Base-by-base conservation (phyloP, 2,329 filamentous ascomycete species). In the Calonectria leucothoes region DNA sequence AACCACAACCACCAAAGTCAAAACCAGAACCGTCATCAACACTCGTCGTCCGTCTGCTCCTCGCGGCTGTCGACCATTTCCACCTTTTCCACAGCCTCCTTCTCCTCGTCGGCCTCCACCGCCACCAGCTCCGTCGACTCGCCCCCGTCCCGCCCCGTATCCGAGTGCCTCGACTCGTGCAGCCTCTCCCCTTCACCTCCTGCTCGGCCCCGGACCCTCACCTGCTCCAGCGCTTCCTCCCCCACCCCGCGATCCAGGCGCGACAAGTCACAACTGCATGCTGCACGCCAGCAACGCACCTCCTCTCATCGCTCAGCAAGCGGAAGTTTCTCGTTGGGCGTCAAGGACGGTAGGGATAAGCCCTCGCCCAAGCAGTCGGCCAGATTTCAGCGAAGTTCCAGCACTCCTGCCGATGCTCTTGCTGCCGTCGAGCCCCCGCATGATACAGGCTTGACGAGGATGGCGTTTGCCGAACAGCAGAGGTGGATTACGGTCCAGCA, bases 401-500 rank as follows among this genome's bases (percentile, higher is more conserved):
- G 79, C 69, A 82, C 81, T 78, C 81, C 85, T 78, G 83, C 84
- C 71, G 85, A 86, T 82, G 84, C 85, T 76, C 85, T 88, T 77
- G 83, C 85, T 79, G 84, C 86, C 76, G 80, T 86, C 78, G 86
- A 88, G 81, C 85, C 87, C 78, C 83, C 85, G 81, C 87, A 88
- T 84, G 88, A 90, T 77, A 86, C 86, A 79, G 86, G 84, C 76
- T 83, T 88, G 76, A 85, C 85, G 81, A 92, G 87, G 84, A 93
- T 93, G 91, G 91, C 90, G 71, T 91, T 88, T 83, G 86, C 89
- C 77, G 90, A 92, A 83, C 90, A 93, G 85, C 90, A 93, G 84
- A 88, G 89, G 84, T 93, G 92, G 92, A 90, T 93, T 80, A 92
- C 89, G 82, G 95, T 98, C 86, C 96, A 98, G 88, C 94, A 98